These are phyloP conservation scores for Trichoderma asperelloides DNA, from an alignment of 495 filamentous ascomycete genomes.

Conservation along the genomic window DNA sequence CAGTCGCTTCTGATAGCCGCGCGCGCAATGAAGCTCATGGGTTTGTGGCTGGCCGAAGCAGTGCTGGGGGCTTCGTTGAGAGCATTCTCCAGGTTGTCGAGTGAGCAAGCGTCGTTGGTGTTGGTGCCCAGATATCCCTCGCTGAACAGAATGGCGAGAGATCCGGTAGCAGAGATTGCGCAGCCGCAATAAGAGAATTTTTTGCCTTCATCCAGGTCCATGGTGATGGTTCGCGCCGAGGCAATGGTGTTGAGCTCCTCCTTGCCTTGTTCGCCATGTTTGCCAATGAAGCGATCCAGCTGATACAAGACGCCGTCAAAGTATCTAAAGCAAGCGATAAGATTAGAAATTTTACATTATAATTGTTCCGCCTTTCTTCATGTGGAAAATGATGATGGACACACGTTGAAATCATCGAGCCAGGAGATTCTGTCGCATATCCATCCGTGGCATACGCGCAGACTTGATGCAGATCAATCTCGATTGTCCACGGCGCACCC, in stretches of 20 bases:
- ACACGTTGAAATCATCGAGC: constrained; percentile 36
- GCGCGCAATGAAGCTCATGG: constrained; percentile 37
- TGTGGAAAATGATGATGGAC: background rate
- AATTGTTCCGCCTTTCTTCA: background rate
- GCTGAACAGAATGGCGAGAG: constrained; percentile 38
- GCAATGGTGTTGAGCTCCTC: constrained; percentile 41
- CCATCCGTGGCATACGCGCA: constrained; percentile 39
- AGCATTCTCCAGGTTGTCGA: constrained; percentile 27
- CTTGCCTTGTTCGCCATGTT: constrained; percentile 27
- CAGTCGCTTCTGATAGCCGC: constrained; percentile 35
- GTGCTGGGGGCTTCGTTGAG: constrained; percentile 34
- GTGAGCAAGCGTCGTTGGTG: constrained; percentile 28
- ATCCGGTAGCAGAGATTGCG: constrained; percentile 33
- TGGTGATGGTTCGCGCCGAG: constrained; percentile 34
- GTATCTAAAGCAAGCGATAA: constrained; percentile 25
- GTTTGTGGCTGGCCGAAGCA: constrained; percentile 13
- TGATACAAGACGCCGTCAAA: constrained; percentile 31
- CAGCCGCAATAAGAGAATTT: constrained; percentile 37
- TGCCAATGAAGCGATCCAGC: constrained; percentile 27
- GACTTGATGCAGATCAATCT: constrained; percentile 37
- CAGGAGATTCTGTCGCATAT: constrained; percentile 37
- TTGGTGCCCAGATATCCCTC: constrained; percentile 35
- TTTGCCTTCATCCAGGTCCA: constrained; percentile 33
- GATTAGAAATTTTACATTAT: background rate
- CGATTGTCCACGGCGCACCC: constrained; percentile 38